Conservation (phyloP, 2,329 filamentous ascomycete genomes). For the Capronia americana region DNA sequence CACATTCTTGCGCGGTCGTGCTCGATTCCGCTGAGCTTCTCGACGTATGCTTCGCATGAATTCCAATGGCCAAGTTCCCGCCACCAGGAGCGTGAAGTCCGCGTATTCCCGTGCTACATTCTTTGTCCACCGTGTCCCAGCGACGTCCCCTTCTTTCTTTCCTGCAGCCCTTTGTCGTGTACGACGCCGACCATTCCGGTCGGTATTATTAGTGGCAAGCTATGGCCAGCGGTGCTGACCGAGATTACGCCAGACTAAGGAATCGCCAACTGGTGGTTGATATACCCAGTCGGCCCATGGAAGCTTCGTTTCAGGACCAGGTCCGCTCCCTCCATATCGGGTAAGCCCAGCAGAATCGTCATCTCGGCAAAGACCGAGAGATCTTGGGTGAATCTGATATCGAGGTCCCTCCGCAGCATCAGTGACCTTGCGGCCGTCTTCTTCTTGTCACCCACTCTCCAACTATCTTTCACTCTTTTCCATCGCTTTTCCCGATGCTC, state of each 20-base stretch:
- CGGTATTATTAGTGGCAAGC: constrained; percentile 15
- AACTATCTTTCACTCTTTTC: constrained; percentile 5
- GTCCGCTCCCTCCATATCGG: background rate
- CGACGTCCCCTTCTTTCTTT: constrained; percentile 2
- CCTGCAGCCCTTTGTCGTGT: constrained; percentile 13
- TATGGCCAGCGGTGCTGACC: background rate
- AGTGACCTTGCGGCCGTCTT: background rate
- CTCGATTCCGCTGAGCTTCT: background rate
- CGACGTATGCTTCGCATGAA: background rate
- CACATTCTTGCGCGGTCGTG: background rate
- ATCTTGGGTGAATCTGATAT: constrained; percentile 19
- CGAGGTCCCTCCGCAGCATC: background rate
- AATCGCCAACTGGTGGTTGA: background rate
- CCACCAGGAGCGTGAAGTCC: background rate
- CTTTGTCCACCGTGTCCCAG: background rate
- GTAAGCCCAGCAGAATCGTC: constrained; percentile 8
- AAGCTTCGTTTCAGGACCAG: constrained; percentile 15
- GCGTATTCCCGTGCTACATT: background rate
- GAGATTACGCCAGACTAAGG: background rate
- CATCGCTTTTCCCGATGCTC: constrained; percentile 1
- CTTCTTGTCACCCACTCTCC: constrained; percentile 6
- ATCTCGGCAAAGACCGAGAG: constrained; percentile 10
- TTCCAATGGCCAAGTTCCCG: background rate
- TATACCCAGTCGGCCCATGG: constrained; percentile 2
- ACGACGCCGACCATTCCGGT: constrained; percentile 19